Base-by-base conservation (phyloP, 1,284 basidiomycete genomes). In the Austroboletus novae-zelandiae region DNA sequence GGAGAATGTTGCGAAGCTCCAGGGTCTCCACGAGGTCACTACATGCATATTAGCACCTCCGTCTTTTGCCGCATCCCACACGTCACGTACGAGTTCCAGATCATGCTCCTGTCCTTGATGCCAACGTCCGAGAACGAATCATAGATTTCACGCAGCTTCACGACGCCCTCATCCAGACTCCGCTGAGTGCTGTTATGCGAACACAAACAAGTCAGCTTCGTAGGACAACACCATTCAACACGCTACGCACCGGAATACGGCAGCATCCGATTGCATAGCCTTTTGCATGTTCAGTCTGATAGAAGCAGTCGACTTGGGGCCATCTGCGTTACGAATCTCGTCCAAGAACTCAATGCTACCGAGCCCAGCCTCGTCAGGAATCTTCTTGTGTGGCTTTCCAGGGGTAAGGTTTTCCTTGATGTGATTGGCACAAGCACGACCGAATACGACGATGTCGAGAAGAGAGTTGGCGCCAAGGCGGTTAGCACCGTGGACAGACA, bases 391-490 rank as follows among this genome's bases (percentile, higher is more conserved):
- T 14, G 94, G 86, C 70, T 89, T 92, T 57, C 92, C 92, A 48
- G 95, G 94, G 18, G 86, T 84, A 53, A 93, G 79, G 49, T 81
- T 98, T 61, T 98, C 94, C 67, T 85, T 88, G 71, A 99, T 99
- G 76, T 99, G 97, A 75, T 97, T 92, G 46, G 97, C 97, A 67
- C 92, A 96, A 18, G 97, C 97, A 72, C 97, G 94, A 63, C 97
- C 97, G 67, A 98, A 99, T 62, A 99, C 97, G 71, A 99, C 97
- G 66, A 99, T 98, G 72, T 99, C 97, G 58, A 99, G 81, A 40
- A 99, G 84, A 45, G 97, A 99, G 81, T 99, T 99, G 70, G 97
- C 97, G 62, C 97, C 97, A 52, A 99, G 89, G 76, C 97, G 94
- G 80, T 99, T 99, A 56, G 97, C 97, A 62, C 97, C 97, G 71